A percentile compares a stretch with the other conserved stretches of the same genome.
Evolutionary conservation across 1,284 basidiomycete genomes (phyloP).

Genomic region (Papiliotrema flavescens): DNA sequence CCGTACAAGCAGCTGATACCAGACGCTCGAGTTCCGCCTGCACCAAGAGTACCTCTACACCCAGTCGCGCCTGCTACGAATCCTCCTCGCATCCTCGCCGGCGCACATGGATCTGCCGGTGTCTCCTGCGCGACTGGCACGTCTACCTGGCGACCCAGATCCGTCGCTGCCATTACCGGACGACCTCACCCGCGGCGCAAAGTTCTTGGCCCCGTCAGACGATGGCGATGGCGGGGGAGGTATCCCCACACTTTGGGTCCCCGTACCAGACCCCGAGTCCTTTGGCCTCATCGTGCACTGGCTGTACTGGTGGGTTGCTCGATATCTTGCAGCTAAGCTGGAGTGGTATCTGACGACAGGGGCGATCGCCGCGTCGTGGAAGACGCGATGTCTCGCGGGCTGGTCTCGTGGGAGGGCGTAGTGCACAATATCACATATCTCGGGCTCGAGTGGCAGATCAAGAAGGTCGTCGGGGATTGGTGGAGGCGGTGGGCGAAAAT

Average conservation of each 20-base stretch:
- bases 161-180: background rate
- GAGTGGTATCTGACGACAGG: conserved; percentile 8
- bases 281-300: conserved; percentile 46
- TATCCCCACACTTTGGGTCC: conserved; percentile 34
- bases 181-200: conserved; percentile 10
- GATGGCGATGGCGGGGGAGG: conserved; percentile 2
- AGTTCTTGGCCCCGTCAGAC: conserved; percentile 19
- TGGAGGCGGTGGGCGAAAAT: conserved; percentile 47
- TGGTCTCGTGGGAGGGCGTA: conserved; percentile 46
- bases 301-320: conserved; percentile 45
- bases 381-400: conserved; percentile 32
- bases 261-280: conserved; percentile 44
- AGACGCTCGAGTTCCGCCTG: conserved; percentile 38
- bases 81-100: conserved; percentile 27
- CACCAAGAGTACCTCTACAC: conserved; percentile 47
- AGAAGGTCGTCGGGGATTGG: conserved; percentile 42
- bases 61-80: conserved; percentile 43
- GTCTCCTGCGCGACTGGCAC: background rate
- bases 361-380: conserved; percentile 35
- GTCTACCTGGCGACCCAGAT: background rate
- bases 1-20: background rate
- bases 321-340: too few species aligned
- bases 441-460: conserved; percentile 41
- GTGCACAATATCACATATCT: conserved; percentile 48
- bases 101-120: background rate